Percentiles rank a stretch among this genome's conserved stretches.
Evolutionary conservation across 139 green algal species (phyloP).

Genomic region (Coelastrella sp.): DNA sequence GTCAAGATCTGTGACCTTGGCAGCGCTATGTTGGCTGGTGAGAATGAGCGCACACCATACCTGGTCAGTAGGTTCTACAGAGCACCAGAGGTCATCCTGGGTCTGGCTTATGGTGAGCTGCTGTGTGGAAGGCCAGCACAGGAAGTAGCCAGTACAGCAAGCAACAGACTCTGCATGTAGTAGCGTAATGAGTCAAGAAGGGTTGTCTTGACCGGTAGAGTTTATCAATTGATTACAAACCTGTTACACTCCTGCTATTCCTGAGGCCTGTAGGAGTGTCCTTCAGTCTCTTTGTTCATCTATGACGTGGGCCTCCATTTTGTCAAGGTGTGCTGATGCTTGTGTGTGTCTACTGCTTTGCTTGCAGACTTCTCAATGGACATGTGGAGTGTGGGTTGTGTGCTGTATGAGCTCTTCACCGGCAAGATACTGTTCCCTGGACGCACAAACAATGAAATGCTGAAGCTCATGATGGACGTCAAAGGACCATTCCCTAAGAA

Average conservation of each 20-base stretch:
- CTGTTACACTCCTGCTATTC: no score
- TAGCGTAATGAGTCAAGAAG: no score
- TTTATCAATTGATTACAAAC: no score
- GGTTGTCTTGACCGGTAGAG: no score
- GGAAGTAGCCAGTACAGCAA: no score
- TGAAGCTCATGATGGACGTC: constrained; percentile 96
- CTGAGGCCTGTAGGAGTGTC: no score
- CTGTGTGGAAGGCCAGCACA: no score
- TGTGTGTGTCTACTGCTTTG: not conserved
- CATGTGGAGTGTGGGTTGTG: constrained; percentile 96
- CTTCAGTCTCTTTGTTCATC: no score
- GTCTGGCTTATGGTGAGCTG: constrained; percentile 93
- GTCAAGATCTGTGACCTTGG: constrained; percentile 94
- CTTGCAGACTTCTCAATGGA: constrained; percentile 91
- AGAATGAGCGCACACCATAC: constrained; percentile 98
- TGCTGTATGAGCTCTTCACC: constrained; percentile 98
- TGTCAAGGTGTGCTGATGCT: no score
- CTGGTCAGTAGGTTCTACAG: constrained; percentile 97
- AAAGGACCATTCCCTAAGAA: constrained; percentile 97
- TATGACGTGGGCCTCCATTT: no score
- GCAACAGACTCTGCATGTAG: no score
- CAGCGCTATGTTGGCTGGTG: constrained; percentile 91
- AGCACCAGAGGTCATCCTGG: constrained; percentile 96
- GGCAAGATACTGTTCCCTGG: constrained; percentile 97
- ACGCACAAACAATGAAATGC: constrained; percentile 98